A percentile compares a stretch with the other conserved stretches of the same genome.
These are phyloP conservation scores for Thinopyrum obtusiflorum DNA, from an alignment of 202 grass and related monocot genomes.

Conservation along the genomic window DNA sequence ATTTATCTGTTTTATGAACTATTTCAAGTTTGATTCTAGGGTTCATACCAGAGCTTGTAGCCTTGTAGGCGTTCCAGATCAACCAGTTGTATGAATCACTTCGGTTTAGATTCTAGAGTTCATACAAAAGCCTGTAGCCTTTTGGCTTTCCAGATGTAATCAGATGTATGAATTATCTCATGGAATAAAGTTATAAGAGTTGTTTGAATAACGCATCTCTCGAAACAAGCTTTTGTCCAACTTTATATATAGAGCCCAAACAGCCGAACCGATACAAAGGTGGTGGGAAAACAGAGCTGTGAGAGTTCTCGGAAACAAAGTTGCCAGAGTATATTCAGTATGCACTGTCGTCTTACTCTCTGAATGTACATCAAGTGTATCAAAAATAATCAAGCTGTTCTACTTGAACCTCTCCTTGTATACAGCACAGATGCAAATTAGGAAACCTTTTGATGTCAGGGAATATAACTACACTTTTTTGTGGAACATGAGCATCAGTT, in stretches of 20 bases:
- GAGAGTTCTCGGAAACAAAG: neutral
- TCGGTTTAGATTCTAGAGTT: neutral
- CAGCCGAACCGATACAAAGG: too few species aligned
- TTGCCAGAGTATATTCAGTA: neutral
- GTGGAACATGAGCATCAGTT: constrained; percentile 24
- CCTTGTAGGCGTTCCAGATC: neutral
- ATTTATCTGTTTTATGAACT: neutral
- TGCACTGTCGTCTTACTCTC: neutral
- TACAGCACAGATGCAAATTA: neutral
- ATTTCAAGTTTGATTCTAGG: neutral
- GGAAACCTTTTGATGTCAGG: neutral
- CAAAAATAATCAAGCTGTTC: neutral
- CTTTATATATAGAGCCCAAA: too few species aligned
- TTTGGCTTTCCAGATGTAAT: constrained; percentile 14
- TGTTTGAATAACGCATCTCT: neutral
- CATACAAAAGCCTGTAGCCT: neutral
- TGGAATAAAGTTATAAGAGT: constrained; percentile 15
- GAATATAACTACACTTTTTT: neutral
- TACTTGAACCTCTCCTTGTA: neutral
- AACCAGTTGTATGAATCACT: neutral
- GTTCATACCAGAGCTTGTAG: constrained; percentile 9
- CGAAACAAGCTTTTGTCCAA: too few species aligned
- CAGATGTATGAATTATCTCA: neutral
- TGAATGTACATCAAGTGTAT: constrained; percentile 10
- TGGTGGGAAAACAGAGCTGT: neutral